Conservation (phyloP, 805 yeast genomes). For the Cyberlindnera xishuangbannaensis region DNA sequence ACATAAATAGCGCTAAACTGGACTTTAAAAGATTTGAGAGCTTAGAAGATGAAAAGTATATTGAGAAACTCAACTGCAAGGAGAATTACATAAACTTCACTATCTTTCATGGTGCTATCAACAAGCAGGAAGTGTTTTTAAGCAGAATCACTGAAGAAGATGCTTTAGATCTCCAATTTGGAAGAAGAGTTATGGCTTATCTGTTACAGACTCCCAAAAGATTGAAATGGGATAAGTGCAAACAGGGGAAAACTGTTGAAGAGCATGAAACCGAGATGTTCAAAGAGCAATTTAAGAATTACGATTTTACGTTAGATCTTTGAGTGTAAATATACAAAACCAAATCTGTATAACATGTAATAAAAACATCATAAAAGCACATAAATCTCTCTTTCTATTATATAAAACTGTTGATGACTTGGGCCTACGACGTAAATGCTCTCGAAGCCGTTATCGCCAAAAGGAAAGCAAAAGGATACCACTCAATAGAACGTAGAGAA, state of each 20-base stretch:
- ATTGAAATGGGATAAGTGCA: constrained; percentile 72
- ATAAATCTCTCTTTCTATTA: no score
- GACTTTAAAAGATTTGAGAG: constrained; percentile 33
- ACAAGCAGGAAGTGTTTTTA: constrained; percentile 27
- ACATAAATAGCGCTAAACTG: constrained; percentile 36
- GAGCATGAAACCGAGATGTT: constrained; percentile 55
- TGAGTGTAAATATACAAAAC: no score
- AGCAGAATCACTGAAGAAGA: constrained; percentile 27
- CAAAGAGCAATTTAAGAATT: constrained; percentile 46
- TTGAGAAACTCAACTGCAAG: constrained; percentile 24
- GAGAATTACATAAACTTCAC: constrained; percentile 28
- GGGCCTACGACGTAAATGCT: no score
- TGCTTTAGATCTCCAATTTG: constrained; percentile 72
- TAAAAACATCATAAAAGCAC: constrained; percentile 1
- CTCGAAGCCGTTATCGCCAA: no score
- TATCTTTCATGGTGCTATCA: constrained; percentile 28
- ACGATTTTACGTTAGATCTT: constrained; percentile 41
- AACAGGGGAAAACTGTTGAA: constrained; percentile 60
- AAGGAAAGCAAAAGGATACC: no score
- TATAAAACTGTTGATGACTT: no score
- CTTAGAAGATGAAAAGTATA: constrained; percentile 23
- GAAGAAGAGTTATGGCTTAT: constrained; percentile 70
- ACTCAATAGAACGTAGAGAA: constrained; percentile 25
- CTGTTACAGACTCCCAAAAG: constrained; percentile 56
- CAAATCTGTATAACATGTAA: no score